Evolutionary conservation across 176 grass and related monocot genomes (phyloP).

Genomic region (Hordeum vulgare): MorexV3_pseudomolecules_assembly NC_058519.1:2595565-2596064

Average conservation of each 20-base stretch:
- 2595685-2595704: no score
- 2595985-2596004: not conserved
- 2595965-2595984: not conserved
- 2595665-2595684: no score
- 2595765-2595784: not conserved
- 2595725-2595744: not conserved
- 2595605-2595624: no score
- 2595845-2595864: not conserved
- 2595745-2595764: not conserved
- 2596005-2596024: not conserved
- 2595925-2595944: not conserved
- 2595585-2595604: no score
- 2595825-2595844: fast-evolving
- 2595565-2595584: no score
- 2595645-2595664: no score
- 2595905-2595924: no score
- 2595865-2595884: not conserved
- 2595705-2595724: no score
- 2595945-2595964: not conserved
- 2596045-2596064: no score
- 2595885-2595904: no score
- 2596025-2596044: not conserved
- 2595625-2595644: no score
- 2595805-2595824: not conserved
- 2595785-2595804: not conserved